A percentile compares a stretch with the other conserved stretches of the same genome.
Conservation (phyloP, 306 rosid genomes). For the Mimosa bimucronata region DNA sequence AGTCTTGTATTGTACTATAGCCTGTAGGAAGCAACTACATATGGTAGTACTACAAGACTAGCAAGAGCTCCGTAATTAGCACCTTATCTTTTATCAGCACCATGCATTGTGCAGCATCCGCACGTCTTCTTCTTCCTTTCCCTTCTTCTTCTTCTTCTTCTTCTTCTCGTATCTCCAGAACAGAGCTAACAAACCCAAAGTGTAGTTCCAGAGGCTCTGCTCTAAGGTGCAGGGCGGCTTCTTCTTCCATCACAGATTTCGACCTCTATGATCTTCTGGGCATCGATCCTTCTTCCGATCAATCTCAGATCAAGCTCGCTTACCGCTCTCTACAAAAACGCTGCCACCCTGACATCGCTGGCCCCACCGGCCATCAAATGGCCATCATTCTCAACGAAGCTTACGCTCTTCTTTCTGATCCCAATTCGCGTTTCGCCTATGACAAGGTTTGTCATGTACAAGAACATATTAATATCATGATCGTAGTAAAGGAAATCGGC, state of each 20-base stretch:
- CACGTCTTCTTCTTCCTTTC: slow-evolving; percentile 31
- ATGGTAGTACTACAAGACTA: not conserved
- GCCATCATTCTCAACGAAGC: slow-evolving; percentile 88
- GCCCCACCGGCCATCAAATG: slow-evolving; percentile 93
- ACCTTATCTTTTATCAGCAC: not conserved
- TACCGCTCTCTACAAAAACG: slow-evolving; percentile 83
- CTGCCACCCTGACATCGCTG: slow-evolving; percentile 94
- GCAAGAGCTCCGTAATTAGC: not conserved
- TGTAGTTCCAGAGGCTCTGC: slow-evolving; percentile 20
- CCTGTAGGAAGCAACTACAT: not conserved
- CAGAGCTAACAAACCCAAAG: slow-evolving; percentile 15
- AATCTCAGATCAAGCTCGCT: slow-evolving; percentile 65
- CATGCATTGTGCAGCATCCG: slow-evolving; percentile 36
- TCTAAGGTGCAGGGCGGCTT: slow-evolving; percentile 52
- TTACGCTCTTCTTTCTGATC: slow-evolving; percentile 81
- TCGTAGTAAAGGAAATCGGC: no score
- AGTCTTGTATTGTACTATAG: no score
- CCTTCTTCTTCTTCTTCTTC: not conserved
- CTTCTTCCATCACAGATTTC: slow-evolving; percentile 49
- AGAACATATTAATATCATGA: not conserved
- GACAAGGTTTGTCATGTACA: slow-evolving; percentile 61
- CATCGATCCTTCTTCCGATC: slow-evolving; percentile 67
- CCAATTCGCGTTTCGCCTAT: slow-evolving; percentile 66
- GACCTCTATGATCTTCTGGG: slow-evolving; percentile 93
- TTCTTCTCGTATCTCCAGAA: slow-evolving; percentile 15